Evolutionary conservation across 1,284 basidiomycete species (phyloP), one percentile per base, ranked within the genome.

Genomic region (Fomitopsis pinicola): DNA sequence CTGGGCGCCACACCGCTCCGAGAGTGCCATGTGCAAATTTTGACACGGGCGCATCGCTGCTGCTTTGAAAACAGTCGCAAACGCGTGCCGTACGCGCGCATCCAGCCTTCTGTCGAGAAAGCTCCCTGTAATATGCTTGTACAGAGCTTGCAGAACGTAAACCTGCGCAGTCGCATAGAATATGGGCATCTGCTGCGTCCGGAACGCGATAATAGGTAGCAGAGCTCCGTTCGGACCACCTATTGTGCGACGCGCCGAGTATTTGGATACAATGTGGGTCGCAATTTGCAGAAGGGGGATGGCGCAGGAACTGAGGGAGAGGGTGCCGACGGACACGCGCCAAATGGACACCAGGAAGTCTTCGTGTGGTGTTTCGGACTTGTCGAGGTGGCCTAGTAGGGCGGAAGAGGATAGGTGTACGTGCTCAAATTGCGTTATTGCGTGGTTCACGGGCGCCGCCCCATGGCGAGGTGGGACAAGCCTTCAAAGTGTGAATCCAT

Each of bases 141-240:
- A 56, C 45, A 72, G 72, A 36, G 69, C 73, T 38, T 68, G 57
- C 54, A 76, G 52, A 5, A 78, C 74, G 46, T 67, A 70, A 2
- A 70, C 60, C 52, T 78, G 75, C 2, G 77, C 72, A 15, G 38
- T 26, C 2, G 75, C 73, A 6, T 68, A 66, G 8, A 80, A 58
- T 22, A 81, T 69, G 3, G 78, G 76, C 12, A 69, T 64, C 45
- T 80, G 72, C 63, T 80, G 80, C 1, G 78, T 80, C 7, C 71
- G 67, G 71, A 79, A 79, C 1, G 65, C 64, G 14, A 79, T 68
- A 61, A 80, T 75, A 0, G 78, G 73, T 6, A 55, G 30, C 19
- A 19, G 60, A 1, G 60, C 55, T 19, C 68, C 66, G 9, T 54
- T 53, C 8, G 58, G 36, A 4, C 57, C 57, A 5, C 53, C 66